A percentile compares a stretch with the other conserved stretches of the same genome.
Conservation (phyloP, 73 alveolate genomes). For the Uronychia binucleata region DNA sequence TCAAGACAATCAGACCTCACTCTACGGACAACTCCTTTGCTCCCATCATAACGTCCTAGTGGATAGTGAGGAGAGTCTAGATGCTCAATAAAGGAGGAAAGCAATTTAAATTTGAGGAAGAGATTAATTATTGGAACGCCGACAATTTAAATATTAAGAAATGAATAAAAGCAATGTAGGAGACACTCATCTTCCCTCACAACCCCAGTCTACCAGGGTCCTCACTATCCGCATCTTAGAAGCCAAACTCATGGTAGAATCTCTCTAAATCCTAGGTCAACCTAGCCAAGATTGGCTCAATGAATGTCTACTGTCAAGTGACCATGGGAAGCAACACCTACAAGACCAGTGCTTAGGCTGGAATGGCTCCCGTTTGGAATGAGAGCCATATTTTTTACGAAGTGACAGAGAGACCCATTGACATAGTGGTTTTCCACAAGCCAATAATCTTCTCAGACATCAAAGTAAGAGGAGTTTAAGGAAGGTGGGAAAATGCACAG, state of each 20-base stretch:
- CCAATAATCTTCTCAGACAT: not conserved
- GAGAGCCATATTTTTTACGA: not conserved
- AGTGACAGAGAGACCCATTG: not conserved
- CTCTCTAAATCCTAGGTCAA: not conserved
- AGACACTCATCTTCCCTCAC: not conserved
- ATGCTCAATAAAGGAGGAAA: too few relatives aligned
- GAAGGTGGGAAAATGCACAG: constrained; percentile 1
- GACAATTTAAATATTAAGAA: not conserved
- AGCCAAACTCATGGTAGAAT: not conserved
- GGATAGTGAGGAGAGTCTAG: too few relatives aligned
- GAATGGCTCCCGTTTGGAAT: not conserved
- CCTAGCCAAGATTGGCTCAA: not conserved
- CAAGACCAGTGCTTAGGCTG: not conserved
- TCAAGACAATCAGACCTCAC: too few relatives aligned
- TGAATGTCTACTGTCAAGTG: not conserved
- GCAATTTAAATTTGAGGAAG: not conserved
- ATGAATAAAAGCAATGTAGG: not conserved
- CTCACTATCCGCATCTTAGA: not conserved
- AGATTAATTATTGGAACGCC: too few relatives aligned
- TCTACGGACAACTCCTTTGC: too few relatives aligned
- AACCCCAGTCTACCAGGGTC: not conserved
- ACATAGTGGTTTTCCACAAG: not conserved
- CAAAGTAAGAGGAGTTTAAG: not conserved
- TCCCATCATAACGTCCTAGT: too few relatives aligned
- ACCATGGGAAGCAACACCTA: not conserved